Evolutionary conservation across 2,329 filamentous ascomycete species (phyloP).

Genomic region (Colletotrichum sidae): DNA sequence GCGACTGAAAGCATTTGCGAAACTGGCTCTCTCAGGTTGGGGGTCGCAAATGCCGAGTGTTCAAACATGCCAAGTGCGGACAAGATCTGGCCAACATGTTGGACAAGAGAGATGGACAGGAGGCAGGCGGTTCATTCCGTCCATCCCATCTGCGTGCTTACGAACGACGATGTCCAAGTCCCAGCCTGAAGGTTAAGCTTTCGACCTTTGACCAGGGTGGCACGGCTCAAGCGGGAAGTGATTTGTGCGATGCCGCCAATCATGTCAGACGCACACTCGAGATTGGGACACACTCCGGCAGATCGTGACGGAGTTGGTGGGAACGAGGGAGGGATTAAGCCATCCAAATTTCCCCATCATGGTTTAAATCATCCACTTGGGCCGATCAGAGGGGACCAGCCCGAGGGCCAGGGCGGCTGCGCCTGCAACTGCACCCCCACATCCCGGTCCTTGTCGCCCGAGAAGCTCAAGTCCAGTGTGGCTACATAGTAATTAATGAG

Average conservation of each 20-base stretch:
- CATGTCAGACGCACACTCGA: constrained; percentile 1
- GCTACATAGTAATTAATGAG: no score
- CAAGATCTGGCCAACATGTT: neutral
- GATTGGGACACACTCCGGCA: constrained; percentile 19
- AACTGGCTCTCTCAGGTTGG: neutral
- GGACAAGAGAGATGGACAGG: neutral
- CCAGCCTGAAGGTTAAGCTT: constrained; percentile 33
- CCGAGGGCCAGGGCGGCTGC: neutral
- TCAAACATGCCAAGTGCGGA: constrained; percentile 17
- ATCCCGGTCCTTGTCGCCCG: constrained; percentile 12
- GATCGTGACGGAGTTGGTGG: neutral
- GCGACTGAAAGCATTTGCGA: neutral
- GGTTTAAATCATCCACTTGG: neutral
- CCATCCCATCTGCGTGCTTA: neutral
- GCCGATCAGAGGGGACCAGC: neutral
- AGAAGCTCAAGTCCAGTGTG: no score
- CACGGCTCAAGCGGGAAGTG: constrained; percentile 17
- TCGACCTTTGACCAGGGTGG: constrained; percentile 25
- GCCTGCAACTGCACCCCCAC: constrained; percentile 17
- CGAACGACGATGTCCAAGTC: constrained; percentile 15
- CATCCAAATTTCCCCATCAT: neutral
- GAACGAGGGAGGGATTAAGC: neutral
- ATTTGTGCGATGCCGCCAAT: constrained; percentile 13
- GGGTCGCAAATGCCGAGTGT: neutral
- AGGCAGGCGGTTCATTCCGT: neutral